Conservation (phyloP, 2,329 filamentous ascomycete genomes). For the Aspergillus calidoustus region DNA sequence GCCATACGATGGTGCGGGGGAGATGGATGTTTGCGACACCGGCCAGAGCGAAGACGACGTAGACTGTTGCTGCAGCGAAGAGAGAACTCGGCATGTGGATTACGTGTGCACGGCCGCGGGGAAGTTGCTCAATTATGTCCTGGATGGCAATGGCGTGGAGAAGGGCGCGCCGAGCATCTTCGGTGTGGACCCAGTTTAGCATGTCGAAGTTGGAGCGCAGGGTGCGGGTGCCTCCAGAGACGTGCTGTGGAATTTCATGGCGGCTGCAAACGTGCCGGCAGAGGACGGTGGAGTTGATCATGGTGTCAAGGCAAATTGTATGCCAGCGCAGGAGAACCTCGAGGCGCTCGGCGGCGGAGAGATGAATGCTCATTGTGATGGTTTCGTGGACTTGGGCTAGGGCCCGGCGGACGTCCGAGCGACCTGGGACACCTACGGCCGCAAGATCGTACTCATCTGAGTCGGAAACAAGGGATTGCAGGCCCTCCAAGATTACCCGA, state of each 20-base stretch:
- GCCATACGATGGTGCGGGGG: slow-evolving; percentile 48
- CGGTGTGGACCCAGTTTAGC: slow-evolving; percentile 43
- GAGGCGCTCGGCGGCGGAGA: slow-evolving; percentile 43
- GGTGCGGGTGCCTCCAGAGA: slow-evolving; percentile 39
- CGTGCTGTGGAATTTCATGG: slow-evolving; percentile 46
- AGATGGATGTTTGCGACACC: slow-evolving; percentile 44
- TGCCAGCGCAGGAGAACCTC: slow-evolving; percentile 52
- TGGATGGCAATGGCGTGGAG: slow-evolving; percentile 53
- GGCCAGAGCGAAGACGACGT: slow-evolving; percentile 46
- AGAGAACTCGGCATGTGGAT: slow-evolving; percentile 52
- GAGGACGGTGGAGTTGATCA: slow-evolving; percentile 47
- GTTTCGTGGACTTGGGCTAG: slow-evolving; percentile 47
- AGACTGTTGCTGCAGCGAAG: slow-evolving; percentile 50
- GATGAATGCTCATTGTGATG: slow-evolving; percentile 42
- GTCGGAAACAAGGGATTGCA: slow-evolving; percentile 51
- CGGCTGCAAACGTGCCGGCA: slow-evolving; percentile 46
- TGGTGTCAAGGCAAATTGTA: slow-evolving; percentile 49
- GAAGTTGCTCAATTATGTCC: slow-evolving; percentile 52
- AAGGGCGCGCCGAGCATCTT: slow-evolving; percentile 47
- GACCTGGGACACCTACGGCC: slow-evolving; percentile 46
- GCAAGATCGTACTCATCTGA: slow-evolving; percentile 43
- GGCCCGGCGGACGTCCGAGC: slow-evolving; percentile 44
- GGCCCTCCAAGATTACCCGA: slow-evolving; percentile 49
- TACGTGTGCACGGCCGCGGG: slow-evolving; percentile 50
- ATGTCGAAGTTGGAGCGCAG: slow-evolving; percentile 41